These are phyloP conservation scores for Eimeria brunetti DNA, from an alignment of 169 alveolate genomes.

Conservation along the genomic window DNA sequence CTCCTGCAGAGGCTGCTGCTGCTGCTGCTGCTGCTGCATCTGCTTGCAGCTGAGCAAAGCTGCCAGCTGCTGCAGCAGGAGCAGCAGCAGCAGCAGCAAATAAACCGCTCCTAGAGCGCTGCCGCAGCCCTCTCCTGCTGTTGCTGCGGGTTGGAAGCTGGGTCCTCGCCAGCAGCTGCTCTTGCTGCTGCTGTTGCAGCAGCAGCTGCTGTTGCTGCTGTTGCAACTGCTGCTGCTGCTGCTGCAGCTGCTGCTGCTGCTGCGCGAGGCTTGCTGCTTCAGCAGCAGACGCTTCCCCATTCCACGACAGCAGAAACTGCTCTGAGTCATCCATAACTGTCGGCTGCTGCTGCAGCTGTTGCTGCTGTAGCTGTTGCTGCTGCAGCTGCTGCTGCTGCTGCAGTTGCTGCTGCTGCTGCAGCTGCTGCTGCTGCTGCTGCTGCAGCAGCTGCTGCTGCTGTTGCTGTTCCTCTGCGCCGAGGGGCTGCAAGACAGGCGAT, in stretches of 20 bases:
- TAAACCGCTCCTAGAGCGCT: background rate
- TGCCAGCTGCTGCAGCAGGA: constrained; percentile 25
- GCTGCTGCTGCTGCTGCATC: constrained; percentile 14
- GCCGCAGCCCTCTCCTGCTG: constrained; percentile 63
- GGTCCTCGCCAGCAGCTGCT: constrained; percentile 37
- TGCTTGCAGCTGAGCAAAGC: background rate
- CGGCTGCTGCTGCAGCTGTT: constrained; percentile 26
- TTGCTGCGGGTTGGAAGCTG: constrained; percentile 39
- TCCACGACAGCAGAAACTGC: constrained; percentile 14
- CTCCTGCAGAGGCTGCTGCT: constrained; percentile 16
- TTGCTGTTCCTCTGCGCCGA: background rate
- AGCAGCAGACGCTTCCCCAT: background rate
- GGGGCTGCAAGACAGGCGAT: constrained; percentile 15
- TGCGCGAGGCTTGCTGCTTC: constrained; percentile 23
- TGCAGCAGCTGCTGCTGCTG: constrained; percentile 14
- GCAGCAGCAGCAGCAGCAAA: constrained; percentile 12
- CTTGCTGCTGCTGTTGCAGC: constrained; percentile 67
- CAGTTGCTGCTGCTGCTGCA: constrained; percentile 31
- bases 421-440: constrained; percentile 11
- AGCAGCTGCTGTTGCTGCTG: constrained; percentile 70
- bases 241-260: constrained; percentile 69
- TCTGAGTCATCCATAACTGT: background rate
- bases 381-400: constrained; percentile 47
- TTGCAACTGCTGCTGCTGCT: constrained; percentile 42
- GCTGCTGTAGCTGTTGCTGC: constrained; percentile 20